Evolutionary conservation across 1,284 basidiomycete genomes (phyloP), one percentile per base, ranked within the genome.

Genomic region (Vanrija pseudolonga): DNA sequence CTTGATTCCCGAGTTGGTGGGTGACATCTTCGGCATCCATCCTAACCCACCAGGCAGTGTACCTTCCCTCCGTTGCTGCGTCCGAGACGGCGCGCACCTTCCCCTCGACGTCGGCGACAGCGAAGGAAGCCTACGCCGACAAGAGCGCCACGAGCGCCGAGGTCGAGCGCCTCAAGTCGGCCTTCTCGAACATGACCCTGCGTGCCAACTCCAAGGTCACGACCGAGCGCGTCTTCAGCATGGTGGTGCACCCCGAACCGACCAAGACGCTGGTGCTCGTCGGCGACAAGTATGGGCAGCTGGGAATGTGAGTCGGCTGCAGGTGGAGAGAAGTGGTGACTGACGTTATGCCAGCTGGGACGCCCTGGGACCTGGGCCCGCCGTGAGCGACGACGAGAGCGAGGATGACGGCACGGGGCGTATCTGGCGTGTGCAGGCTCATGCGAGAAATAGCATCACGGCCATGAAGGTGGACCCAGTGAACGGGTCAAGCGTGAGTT

Each of bases 211-310:
- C 62, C 9, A 76, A 76, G 54, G 71, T 78, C 47, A 76, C 74
- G 14, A 64, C 66, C 2, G 78, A 79, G 37, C 66, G 79, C 17
- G 73, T 78, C 9, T 80, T 73, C 64, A 73, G 69, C 28, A 76
- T 80, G 68, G 62, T 62, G 6, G 72, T 79, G 1, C 79, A 80
- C 60, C 79, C 79, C 0, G 72, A 75, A 15, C 57, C 51, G 39
- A 67, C 63, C 1, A 77, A 76, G 49, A 73, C 73, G n/a, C 56
- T 80, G 12, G 71, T 79, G 8, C 73, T 79, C 41, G 72, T 73
- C 0, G 79, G 78, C 3, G 78, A 79, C 57, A 79, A 79, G 60
- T 60, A 68, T 6, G 79, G 79, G 3, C 60, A 70, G 51, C 58
- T 80, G 7, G 77, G 75, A 9, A 71, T 79, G 55, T 78, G 64